phyloP scores from a whole-genome alignment of 352 stramenopile species.

The Elongisporangium prolatum region DNA sequence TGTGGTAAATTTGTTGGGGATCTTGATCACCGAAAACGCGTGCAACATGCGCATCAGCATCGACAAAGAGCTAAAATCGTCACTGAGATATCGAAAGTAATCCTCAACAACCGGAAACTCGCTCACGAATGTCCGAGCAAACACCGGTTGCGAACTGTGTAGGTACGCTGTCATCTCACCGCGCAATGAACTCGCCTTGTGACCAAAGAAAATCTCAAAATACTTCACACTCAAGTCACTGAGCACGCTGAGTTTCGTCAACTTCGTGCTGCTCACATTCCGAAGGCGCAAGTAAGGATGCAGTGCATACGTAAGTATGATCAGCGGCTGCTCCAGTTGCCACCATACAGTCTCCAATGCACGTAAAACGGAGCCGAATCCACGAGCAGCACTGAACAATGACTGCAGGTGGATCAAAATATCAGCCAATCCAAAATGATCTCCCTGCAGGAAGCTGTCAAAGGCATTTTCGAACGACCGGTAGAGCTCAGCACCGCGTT shows the following conservation, averaged over 20 bases:
- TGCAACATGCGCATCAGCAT: slow-evolving; percentile 58
- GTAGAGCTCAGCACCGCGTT: slow-evolving; percentile 40
- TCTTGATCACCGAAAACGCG: slow-evolving; percentile 33
- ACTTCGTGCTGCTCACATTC: slow-evolving; percentile 26
- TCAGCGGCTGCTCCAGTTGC: slow-evolving; percentile 60
- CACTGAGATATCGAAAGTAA: slow-evolving; percentile 62
- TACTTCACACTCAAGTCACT: slow-evolving; percentile 59
- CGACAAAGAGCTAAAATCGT: slow-evolving; percentile 56
- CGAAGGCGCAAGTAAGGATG: slow-evolving; percentile 46
- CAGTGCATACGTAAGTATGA: slow-evolving; percentile 52
- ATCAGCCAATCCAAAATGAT: slow-evolving; percentile 27
- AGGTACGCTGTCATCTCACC: slow-evolving; percentile 66
- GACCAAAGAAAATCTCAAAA: slow-evolving; percentile 39
- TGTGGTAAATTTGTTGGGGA: background rate
- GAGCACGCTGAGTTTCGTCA: slow-evolving; percentile 56
- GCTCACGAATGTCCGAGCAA: slow-evolving; percentile 35
- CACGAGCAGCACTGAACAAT: slow-evolving; percentile 37
- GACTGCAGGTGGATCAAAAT: slow-evolving; percentile 35
- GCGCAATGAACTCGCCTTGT: slow-evolving; percentile 39
- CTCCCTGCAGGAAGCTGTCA: slow-evolving; percentile 13
- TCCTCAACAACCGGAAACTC: slow-evolving; percentile 60
- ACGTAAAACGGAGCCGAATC: slow-evolving; percentile 36
- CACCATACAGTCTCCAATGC: slow-evolving; percentile 55
- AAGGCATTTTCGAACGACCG: slow-evolving; percentile 29
- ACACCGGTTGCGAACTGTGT: slow-evolving; percentile 48